Evolutionary conservation across 192 early-diverging fungal species (phyloP).

Genomic region (Coemansia sp.): DNA sequence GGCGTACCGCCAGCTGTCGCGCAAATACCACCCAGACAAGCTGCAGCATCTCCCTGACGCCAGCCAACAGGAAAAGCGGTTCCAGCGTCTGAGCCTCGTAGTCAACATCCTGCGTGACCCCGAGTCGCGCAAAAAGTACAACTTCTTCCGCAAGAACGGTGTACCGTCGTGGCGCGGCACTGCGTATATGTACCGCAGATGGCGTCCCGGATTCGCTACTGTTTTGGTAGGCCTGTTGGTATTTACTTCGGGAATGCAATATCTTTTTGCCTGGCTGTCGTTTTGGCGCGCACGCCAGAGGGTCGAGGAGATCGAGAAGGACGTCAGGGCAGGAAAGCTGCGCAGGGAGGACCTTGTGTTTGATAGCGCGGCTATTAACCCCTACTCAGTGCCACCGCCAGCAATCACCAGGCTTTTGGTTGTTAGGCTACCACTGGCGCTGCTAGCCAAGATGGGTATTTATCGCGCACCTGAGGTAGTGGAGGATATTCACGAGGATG

Average conservation of each 20-base stretch:
- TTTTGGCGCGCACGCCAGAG: constrained; percentile 61
- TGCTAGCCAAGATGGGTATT: too few species aligned
- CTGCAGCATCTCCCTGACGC: constrained; percentile 44
- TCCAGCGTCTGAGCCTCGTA: constrained; percentile 63
- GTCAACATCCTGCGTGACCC: constrained; percentile 63
- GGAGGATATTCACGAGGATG: background rate
- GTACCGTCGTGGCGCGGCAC: constrained; percentile 79
- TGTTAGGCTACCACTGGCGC: constrained; percentile 20
- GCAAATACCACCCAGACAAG: constrained; percentile 75
- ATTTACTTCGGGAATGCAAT: constrained; percentile 62
- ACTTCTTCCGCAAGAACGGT: constrained; percentile 78
- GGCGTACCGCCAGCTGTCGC: constrained; percentile 67
- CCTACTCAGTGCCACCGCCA: constrained; percentile 40
- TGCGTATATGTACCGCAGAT: constrained; percentile 69
- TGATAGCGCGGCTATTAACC: constrained; percentile 49
- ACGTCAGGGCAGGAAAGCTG: too few species aligned
- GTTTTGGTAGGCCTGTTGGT: constrained; percentile 57
- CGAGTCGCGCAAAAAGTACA: constrained; percentile 65
- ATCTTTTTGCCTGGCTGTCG: constrained; percentile 58
- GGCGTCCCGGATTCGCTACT: constrained; percentile 64
- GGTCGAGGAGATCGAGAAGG: constrained; percentile 44
- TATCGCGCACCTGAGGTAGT: too few species aligned
- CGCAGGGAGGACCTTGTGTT: too few species aligned
- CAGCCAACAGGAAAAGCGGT: constrained; percentile 56
- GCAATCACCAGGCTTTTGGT: constrained; percentile 29